These are phyloP conservation scores for Chrysosporium queenslandicum DNA, from an alignment of 2,329 filamentous ascomycete genomes.

Conservation along the genomic window DNA sequence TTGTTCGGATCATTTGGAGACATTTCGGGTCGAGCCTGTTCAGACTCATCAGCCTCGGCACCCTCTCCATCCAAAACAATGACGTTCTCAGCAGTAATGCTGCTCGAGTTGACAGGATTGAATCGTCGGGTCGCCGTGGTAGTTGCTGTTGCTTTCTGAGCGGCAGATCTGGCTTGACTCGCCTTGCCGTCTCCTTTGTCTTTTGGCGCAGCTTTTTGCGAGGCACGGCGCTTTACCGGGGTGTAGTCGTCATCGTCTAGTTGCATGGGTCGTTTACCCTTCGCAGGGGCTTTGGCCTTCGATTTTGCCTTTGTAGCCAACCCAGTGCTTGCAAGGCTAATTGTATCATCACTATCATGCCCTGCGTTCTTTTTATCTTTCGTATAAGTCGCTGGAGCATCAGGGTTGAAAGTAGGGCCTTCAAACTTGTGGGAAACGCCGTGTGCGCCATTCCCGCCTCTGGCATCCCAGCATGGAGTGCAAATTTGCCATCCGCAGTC, in stretches of 20 bases:
- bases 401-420: conserved; percentile 15
- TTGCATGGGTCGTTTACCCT: neutral
- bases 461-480: conserved; percentile 22
- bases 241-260: neutral
- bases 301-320: neutral
- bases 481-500: conserved; percentile 31
- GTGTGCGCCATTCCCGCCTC: conserved; percentile 19
- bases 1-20: neutral
- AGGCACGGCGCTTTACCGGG: neutral
- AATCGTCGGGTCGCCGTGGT: neutral
- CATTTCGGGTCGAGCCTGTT: neutral
- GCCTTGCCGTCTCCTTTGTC: neutral
- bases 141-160: neutral
- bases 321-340: neutral
- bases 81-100: neutral
- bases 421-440: conserved; percentile 14
- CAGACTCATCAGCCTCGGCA: neutral
- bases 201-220: neutral
- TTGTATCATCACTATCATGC: neutral
- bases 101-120: neutral
- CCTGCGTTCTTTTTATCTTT: neutral
- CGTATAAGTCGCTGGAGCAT: neutral
- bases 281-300: neutral
- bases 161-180: neutral
- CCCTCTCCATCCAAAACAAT: neutral